Base-by-base conservation (phyloP, 805 yeast genomes). In the Candida sanyiensis region DNA sequence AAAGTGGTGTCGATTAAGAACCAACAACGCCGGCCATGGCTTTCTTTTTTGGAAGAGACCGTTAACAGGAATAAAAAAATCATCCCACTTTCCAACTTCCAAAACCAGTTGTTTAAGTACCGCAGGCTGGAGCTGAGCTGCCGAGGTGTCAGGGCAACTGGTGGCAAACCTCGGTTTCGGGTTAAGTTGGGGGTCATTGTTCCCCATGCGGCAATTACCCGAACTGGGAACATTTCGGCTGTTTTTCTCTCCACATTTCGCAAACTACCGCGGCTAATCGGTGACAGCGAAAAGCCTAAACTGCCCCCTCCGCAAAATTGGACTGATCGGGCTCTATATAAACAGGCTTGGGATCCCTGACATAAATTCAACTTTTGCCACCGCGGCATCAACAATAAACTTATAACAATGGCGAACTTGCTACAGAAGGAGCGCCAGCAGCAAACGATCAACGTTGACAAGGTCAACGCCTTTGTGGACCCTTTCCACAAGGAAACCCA, bases 381-480 rank as follows among this genome's bases (percentile, higher is more conserved):
- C 9, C 29, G 29, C 29, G 7, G 29, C 29, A n/a, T 7, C n/a
- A 12, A n/a, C 15, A 27, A 7, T 7, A 11, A n/a, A 11, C 17
- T 9, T 12, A 11, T n/a, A n/a, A n/a, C n/a, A n/a, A 46, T 47
- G 47, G 16, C 43, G 9, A 53, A 48, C 38, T 45, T 61, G 24
- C 48, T 66, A 28, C 56, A 51, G 30, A 52, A 57, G 26, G 83
- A 77, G 48, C 65, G 85, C 46, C 51, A 57, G 3, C 45, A 50
- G 20, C 68, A 72, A 18, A 53, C 59, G 24, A 63, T 78, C 41
- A 61, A 67, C 37, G 49, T 65, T 21, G 66, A 70, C 47, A 61
- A 63, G 47, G 59, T 78, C 67, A 76, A 77, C 56, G 63, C 67
- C 25, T 78, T 78, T 53, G 51, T 78, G 42, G 85, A 78, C 50